Evolutionary conservation across 192 early-diverging fungal genomes (phyloP).

Genomic region (Podila epigama): DNA sequence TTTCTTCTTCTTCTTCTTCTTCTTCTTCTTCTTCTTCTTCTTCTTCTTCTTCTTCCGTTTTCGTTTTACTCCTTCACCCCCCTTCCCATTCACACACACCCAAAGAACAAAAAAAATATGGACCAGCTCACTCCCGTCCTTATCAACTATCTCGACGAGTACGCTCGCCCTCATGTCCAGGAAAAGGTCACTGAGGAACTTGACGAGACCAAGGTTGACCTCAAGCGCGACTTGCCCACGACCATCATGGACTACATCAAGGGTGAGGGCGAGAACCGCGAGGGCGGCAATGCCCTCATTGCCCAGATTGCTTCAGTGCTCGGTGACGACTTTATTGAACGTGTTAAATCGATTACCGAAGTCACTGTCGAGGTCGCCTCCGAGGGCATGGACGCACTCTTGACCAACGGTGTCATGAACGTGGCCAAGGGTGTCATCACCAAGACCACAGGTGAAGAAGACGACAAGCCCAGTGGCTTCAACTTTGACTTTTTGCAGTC

Average conservation of each 20-base stretch:
- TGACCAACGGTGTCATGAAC: conserved; percentile 48
- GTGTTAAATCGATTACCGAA: conserved; percentile 12
- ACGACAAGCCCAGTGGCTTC: conserved; percentile 10
- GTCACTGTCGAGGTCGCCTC: conserved; percentile 32
- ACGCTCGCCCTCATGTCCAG: conserved; percentile 37
- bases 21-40: conserved; percentile 1
- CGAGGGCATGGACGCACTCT: conserved; percentile 43
- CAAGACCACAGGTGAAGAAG: conserved; percentile 21
- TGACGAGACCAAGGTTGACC: conserved; percentile 41
- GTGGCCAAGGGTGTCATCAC: conserved; percentile 22
- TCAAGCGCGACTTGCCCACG: conserved; percentile 35
- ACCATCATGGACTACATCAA: conserved; percentile 31
- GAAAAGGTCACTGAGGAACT: conserved; percentile 40
- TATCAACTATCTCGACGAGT: conserved; percentile 37
- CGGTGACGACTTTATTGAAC: conserved; percentile 35
- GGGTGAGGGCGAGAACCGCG: background rate
- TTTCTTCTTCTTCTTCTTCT: conserved; percentile 13
- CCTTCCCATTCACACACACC: background rate
- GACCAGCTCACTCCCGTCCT: conserved; percentile 23
- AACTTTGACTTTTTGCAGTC: conserved; percentile 38
- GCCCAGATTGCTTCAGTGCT: conserved; percentile 11
- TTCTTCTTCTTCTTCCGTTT: background rate
- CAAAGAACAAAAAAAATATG: conserved; percentile 8
- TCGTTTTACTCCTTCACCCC: background rate
- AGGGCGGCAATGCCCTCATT: conserved; percentile 14